These are phyloP conservation scores for Chrysanthemum seticuspe DNA, from an alignment of 129 eudicot genomes.

Conservation along the genomic window DNA sequence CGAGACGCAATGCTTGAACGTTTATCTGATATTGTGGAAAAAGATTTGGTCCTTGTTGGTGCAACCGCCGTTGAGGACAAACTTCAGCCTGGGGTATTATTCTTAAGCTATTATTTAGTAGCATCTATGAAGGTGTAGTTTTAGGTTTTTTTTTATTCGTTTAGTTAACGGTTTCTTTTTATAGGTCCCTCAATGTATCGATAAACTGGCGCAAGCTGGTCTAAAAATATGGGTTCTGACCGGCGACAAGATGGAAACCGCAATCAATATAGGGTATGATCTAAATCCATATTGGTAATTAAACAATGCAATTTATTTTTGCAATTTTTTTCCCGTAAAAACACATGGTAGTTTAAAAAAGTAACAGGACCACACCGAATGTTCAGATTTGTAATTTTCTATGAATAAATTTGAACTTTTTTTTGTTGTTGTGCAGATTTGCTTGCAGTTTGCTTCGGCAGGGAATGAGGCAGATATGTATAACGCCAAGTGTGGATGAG, in stretches of 20 bases:
- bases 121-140: not conserved
- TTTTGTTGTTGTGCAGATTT: conserved; percentile 48
- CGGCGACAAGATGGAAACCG: conserved; percentile 99
- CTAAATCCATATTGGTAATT: not conserved
- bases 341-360: no score
- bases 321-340: no score
- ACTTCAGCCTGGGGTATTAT: conserved; percentile 75
- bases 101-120: not conserved
- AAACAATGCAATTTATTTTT: not conserved
- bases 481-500: conserved; percentile 59
- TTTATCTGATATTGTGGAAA: conserved; percentile 73
- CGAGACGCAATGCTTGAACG: conserved; percentile 75
- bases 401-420: not conserved
- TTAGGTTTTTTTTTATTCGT: not conserved
- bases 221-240: conserved; percentile 95
- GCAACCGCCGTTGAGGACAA: conserved; percentile 98
- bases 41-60: conserved; percentile 78
- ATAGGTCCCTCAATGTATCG: conserved; percentile 93
- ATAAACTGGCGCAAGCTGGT: conserved; percentile 97
- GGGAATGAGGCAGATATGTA: conserved; percentile 88
- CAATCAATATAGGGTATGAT: conserved; percentile 88
- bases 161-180: conserved; percentile 9
- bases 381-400: no score
- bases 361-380: no score
- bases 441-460: conserved; percentile 94